A percentile compares a stretch with the other conserved stretches of the same genome.
Conservation (phyloP, 495 filamentous ascomycete genomes). For the Trichoderma erinaceum region DNA sequence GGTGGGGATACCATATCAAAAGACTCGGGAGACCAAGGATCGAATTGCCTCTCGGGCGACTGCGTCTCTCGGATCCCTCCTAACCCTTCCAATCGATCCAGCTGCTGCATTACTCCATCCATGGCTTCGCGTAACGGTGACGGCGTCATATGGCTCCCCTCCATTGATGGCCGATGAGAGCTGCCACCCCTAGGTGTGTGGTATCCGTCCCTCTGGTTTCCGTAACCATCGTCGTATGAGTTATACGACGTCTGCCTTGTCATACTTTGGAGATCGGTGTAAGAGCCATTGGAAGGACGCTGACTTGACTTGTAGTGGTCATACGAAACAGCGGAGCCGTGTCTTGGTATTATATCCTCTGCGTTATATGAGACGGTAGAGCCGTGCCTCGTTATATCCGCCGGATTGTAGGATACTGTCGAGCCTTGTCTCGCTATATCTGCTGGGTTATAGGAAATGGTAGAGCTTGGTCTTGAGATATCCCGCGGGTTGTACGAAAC, state of each 20-base stretch:
- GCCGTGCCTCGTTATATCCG: background rate
- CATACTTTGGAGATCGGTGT: slow-evolving; percentile 24
- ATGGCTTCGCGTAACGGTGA: slow-evolving; percentile 89
- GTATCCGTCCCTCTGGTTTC: slow-evolving; percentile 30
- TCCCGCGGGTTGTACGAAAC: background rate
- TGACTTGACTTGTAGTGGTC: background rate
- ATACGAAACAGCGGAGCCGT: background rate
- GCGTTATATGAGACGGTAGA: background rate
- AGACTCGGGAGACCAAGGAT: slow-evolving; percentile 88
- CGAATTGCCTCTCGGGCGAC: slow-evolving; percentile 50
- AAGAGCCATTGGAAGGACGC: slow-evolving; percentile 18
- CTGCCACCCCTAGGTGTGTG: slow-evolving; percentile 37
- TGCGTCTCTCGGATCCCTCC: slow-evolving; percentile 51
- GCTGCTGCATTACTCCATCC: slow-evolving; percentile 96
- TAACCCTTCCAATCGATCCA: slow-evolving; percentile 90
- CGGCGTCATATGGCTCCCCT: slow-evolving; percentile 59
- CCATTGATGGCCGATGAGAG: slow-evolving; percentile 9
- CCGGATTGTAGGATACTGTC: background rate
- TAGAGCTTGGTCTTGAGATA: background rate
- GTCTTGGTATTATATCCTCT: background rate
- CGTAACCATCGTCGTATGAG: slow-evolving; percentile 20
- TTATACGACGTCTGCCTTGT: slow-evolving; percentile 25
- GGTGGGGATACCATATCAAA: slow-evolving; percentile 58
- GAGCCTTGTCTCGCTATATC: background rate
- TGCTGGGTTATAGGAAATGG: background rate